Percentiles rank a stretch among this genome's conserved stretches.
These are phyloP conservation scores for Cladosporium velox DNA, from an alignment of 2,329 filamentous ascomycete species.

Conservation along the genomic window DNA sequence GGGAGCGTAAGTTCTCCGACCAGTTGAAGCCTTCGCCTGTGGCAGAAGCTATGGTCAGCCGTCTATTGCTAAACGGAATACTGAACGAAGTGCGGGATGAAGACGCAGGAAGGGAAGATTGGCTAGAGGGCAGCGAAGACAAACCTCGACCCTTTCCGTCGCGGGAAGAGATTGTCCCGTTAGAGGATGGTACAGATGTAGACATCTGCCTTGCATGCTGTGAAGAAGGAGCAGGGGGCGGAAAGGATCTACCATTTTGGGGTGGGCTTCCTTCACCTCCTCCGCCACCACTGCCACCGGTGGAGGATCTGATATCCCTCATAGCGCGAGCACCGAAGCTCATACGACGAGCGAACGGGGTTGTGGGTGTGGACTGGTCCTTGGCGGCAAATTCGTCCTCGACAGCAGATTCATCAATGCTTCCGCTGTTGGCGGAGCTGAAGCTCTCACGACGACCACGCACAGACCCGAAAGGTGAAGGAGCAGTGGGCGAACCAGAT, in stretches of 20 bases:
- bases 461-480: conserved; percentile 45
- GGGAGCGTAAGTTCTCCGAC: conserved; percentile 90
- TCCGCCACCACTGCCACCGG: conserved; percentile 48
- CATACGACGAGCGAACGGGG: conserved; percentile 79
- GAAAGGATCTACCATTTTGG: conserved; percentile 39
- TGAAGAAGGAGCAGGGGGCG: conserved; percentile 32
- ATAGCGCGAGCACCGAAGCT: conserved; percentile 86
- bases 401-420: conserved; percentile 53
- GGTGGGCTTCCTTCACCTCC: conserved; percentile 34
- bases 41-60: conserved; percentile 44
- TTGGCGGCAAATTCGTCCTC: conserved; percentile 59
- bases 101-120: conserved; percentile 17
- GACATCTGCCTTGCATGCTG: conserved; percentile 26
- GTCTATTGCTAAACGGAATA: conserved; percentile 22
- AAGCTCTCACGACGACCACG: conserved; percentile 47
- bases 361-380: conserved; percentile 57
- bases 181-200: conserved; percentile 26
- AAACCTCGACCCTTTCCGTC: conserved; percentile 60
- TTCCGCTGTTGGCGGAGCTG: conserved; percentile 44
- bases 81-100: conserved; percentile 36
- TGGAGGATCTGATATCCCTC: conserved; percentile 64
- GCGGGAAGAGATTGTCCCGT: conserved; percentile 53
- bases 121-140: conserved; percentile 44
- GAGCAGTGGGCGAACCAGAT: conserved; percentile 42
- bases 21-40: conserved; percentile 95